Evolutionary conservation across 768 basidiomycete genomes (phyloP).

Genomic region (Trametes maxima): DNA sequence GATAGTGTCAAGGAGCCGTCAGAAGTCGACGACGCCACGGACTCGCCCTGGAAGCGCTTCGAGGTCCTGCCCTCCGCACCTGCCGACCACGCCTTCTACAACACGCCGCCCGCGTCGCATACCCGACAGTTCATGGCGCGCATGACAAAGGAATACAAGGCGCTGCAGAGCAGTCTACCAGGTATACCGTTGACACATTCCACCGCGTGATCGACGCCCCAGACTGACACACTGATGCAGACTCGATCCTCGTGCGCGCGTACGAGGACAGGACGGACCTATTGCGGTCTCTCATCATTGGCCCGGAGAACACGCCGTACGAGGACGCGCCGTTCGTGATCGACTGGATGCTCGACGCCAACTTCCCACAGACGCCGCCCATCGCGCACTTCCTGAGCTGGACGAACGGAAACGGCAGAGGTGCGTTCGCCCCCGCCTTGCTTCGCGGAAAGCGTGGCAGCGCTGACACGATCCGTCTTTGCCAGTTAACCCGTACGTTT

Average conservation of each 20-base stretch:
- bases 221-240: slow-evolving; percentile 39
- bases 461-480: no score
- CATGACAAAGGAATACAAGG: slow-evolving; percentile 82
- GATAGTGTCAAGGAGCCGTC: slow-evolving; percentile 37
- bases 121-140: slow-evolving; percentile 75
- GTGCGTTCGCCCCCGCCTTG: slow-evolving; percentile 40
- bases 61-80: slow-evolving; percentile 77
- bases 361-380: slow-evolving; percentile 82
- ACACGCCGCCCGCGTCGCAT: slow-evolving; percentile 59
- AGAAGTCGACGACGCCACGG: slow-evolving; percentile 32
- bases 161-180: slow-evolving; percentile 77
- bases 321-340: slow-evolving; percentile 94
- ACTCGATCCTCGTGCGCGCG: slow-evolving; percentile 85
- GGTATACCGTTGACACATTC: slow-evolving; percentile 47
- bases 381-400: slow-evolving; percentile 89
- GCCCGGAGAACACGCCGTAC: slow-evolving; percentile 94
- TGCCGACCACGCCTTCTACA: slow-evolving; percentile 79
- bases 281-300: slow-evolving; percentile 85
- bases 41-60: slow-evolving; percentile 79
- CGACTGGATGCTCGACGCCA: slow-evolving; percentile 87
- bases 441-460: no score
- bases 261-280: slow-evolving; percentile 91
- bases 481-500: slow-evolving; percentile 75
- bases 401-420: slow-evolving; percentile 93
- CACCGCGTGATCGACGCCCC: not conserved